Evolutionary conservation across 192 early-diverging fungal species (phyloP), one percentile per base, ranked within the genome.

Genomic region (Entomortierella parvispora): DNA sequence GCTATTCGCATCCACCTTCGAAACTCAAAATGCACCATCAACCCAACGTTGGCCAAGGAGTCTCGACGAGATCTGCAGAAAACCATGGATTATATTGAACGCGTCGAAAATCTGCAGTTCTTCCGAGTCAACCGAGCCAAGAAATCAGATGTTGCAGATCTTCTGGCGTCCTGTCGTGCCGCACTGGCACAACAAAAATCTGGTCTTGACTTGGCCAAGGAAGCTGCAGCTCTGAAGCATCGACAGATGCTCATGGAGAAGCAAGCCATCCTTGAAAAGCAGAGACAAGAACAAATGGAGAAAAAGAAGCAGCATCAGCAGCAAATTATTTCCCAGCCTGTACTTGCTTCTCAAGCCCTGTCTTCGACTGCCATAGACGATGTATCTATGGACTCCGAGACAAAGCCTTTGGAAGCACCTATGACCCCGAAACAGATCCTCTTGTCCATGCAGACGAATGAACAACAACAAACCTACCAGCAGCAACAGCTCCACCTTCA

Each of bases 21-120:
- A 10, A 77, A 77, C 20, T 60, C 74, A 14, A 77, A 77, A 43
- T 77, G 74, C 31, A 44, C 28, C 12, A 60, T 64, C 3, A 58
- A 77, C 25, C 4, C 54, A 7, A 52, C 60, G 0, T 48, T 77
- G 0, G 74, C 65, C 37, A 77, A 66, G 49, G 74, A 68, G 25
- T 77, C 74, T 10, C 32, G 74, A n/a, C 31, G 74, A 11, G 74
- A 77, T 59, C 49, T 77, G 15, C 74, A 77, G 58, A 68, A 58
- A 37, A 64, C 74, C 3, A 77, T 77, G 74, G 74, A 77, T 25
- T 77, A 77, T 40, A 56, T 77, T 17, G 74, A 77, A 43, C 65
- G 31, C n/a, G 61, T 77, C 9, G 74, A 77, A 32, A 68, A 68
- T 40, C 34, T 77, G 12, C 74, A 77, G 61, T 77, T 77, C 28